Evolutionary conservation across 106 monocot genomes (phyloP).

Genomic region (Dioscorea zingiberensis): DNA sequence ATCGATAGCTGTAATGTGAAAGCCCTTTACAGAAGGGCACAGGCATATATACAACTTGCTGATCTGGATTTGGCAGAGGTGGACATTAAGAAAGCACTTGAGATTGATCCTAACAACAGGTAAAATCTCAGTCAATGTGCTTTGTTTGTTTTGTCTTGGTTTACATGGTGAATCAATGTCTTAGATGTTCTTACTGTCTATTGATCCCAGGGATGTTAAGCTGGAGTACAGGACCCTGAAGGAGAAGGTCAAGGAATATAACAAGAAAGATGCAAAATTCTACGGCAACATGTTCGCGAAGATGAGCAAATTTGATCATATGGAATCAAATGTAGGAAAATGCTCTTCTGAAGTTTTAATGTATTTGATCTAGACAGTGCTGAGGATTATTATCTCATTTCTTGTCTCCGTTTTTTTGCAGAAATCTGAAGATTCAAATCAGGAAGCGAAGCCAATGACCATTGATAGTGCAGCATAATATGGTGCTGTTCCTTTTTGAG

Average conservation of each 20-base stretch:
- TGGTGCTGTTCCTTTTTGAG: no score
- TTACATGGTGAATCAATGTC: background rate
- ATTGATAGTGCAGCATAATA: constrained; percentile 45
- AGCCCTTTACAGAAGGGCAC: constrained; percentile 76
- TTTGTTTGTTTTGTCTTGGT: background rate
- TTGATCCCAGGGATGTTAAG: constrained; percentile 58
- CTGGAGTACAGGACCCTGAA: constrained; percentile 55
- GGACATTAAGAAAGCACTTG: constrained; percentile 81
- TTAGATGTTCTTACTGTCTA: background rate
- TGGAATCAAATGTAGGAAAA: constrained; percentile 43
- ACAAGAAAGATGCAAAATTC: constrained; percentile 69
- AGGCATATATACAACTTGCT: constrained; percentile 57
- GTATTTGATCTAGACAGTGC: background rate
- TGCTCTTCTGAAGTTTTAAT: background rate
- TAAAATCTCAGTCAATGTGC: background rate
- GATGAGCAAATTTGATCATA: constrained; percentile 44
- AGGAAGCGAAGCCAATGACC: constrained; percentile 46
- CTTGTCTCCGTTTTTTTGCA: constrained; percentile 6
- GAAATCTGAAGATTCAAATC: constrained; percentile 19
- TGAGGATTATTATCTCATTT: background rate
- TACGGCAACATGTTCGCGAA: constrained; percentile 82
- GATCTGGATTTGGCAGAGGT: constrained; percentile 83
- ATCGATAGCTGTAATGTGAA: constrained; percentile 75
- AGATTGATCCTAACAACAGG: constrained; percentile 83
- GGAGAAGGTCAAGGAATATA: constrained; percentile 69